phyloP scores from a whole-genome alignment of 78 protist genomes.

The Dictyostelium brefeldianum region DNA sequence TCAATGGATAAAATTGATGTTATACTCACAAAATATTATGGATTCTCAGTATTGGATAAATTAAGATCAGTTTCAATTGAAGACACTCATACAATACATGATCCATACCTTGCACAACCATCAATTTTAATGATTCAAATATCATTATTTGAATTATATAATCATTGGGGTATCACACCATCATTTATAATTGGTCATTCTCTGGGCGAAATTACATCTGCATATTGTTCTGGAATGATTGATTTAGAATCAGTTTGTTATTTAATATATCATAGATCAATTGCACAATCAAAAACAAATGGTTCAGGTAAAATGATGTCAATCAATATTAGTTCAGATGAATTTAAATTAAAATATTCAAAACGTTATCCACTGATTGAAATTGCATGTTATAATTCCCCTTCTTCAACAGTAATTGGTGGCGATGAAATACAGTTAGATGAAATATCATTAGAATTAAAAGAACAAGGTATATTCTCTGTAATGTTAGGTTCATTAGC shows the following conservation, averaged over 20 bases:
- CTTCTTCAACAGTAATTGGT: neutral
- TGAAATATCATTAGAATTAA: neutral
- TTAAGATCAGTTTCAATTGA: too few species aligned
- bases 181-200: constrained; percentile 22
- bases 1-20: too few species aligned
- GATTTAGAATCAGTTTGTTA: neutral
- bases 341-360: neutral
- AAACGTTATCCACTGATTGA: neutral
- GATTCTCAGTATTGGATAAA: too few species aligned
- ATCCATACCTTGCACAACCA: too few species aligned
- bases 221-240: constrained; percentile 12
- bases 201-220: constrained; percentile 24
- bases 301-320: constrained; percentile 38
- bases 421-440: neutral
- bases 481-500: neutral
- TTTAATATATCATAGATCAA: neutral
- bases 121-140: too few species aligned
- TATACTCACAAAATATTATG: too few species aligned
- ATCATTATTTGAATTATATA: constrained; percentile 17
- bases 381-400: constrained; percentile 36
- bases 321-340: neutral
- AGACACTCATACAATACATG: too few species aligned
- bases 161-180: constrained; percentile 8
- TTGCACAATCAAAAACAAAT: neutral
- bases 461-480: neutral